A percentile compares a stretch with the other conserved stretches of the same genome.
Evolutionary conservation across 2,329 filamentous ascomycete species (phyloP).

Genomic region (Neophaeococcomyces aloes): DNA sequence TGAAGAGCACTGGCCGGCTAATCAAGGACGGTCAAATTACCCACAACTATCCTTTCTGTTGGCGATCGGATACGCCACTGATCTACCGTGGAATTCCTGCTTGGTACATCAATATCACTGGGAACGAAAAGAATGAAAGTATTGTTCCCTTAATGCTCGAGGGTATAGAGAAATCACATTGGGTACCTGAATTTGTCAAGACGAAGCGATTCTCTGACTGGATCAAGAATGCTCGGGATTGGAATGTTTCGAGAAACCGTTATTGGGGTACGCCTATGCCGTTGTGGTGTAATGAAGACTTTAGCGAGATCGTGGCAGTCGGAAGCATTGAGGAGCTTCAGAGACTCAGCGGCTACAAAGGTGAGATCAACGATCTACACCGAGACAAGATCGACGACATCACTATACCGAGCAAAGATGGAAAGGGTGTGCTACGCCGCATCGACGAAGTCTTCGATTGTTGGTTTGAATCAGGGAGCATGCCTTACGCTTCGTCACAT

Average conservation of each 20-base stretch:
- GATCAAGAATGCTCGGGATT: conserved; percentile 76
- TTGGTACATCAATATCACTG: conserved; percentile 79
- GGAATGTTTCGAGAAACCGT: conserved; percentile 80
- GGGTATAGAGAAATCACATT: conserved; percentile 72
- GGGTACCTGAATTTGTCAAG: conserved; percentile 77
- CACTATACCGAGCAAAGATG: conserved; percentile 73
- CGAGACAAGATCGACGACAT: conserved; percentile 80
- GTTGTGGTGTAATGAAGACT: conserved; percentile 74
- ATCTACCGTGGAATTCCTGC: conserved; percentile 84
- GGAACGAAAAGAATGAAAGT: conserved; percentile 27
- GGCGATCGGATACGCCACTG: conserved; percentile 74
- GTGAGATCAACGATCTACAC: conserved; percentile 69
- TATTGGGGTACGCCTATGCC: conserved; percentile 88
- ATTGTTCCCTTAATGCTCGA: conserved; percentile 72
- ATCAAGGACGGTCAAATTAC: conserved; percentile 69
- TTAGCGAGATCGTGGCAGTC: conserved; percentile 69
- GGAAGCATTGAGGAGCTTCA: conserved; percentile 71
- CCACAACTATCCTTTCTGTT: conserved; percentile 82
- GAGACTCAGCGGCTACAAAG: conserved; percentile 65
- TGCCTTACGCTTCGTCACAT: conserved; percentile 77
- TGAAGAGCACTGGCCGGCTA: conserved; percentile 63
- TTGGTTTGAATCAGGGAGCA: conserved; percentile 85
- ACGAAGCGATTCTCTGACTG: conserved; percentile 77
- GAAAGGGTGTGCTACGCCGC: conserved; percentile 64
- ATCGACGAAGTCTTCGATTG: conserved; percentile 83